Conservation (phyloP, 768 basidiomycete species). For the Rhodocollybia butyracea region DNA sequence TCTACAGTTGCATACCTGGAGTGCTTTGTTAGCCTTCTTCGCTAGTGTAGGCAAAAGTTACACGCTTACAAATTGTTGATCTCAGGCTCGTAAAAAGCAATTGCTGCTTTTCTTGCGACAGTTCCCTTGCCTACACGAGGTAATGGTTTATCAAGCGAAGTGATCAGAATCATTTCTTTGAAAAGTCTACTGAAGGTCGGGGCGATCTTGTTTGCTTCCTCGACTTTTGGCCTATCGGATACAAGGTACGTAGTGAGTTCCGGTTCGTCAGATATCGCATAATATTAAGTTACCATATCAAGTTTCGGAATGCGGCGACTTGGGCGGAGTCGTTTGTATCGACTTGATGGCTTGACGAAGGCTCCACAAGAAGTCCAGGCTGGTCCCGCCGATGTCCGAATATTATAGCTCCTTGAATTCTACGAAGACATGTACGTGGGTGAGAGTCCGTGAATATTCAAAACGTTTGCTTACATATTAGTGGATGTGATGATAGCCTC, state of each 20-base stretch:
- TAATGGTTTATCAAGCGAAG: slow-evolving; percentile 35
- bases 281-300: slow-evolving; percentile 29
- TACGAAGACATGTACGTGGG: not conserved
- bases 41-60: not conserved
- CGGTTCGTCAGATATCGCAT: not conserved
- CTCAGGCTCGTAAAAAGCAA: slow-evolving; percentile 40
- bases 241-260: not conserved
- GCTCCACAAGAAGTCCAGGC: slow-evolving; percentile 31
- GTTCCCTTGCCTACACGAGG: slow-evolving; percentile 47
- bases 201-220: slow-evolving; percentile 41
- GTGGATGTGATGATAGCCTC: slow-evolving; percentile 16
- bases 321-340: slow-evolving; percentile 20
- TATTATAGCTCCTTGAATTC: slow-evolving; percentile 33
- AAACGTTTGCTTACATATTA: slow-evolving; percentile 23
- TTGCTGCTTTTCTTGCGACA: slow-evolving; percentile 39
- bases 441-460: not conserved
- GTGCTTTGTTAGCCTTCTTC: not conserved
- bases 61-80: slow-evolving; percentile 40
- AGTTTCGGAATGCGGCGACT: slow-evolving; percentile 29
- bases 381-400: slow-evolving; percentile 40
- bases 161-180: slow-evolving; percentile 50
- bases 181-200: slow-evolving; percentile 46
- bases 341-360: slow-evolving; percentile 20
- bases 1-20: not conserved
- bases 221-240: slow-evolving; percentile 32